Evolutionary conservation across 2,329 filamentous ascomycete species (phyloP), one percentile per base, ranked within the genome.

Genomic region (Eutypella sp.): DNA sequence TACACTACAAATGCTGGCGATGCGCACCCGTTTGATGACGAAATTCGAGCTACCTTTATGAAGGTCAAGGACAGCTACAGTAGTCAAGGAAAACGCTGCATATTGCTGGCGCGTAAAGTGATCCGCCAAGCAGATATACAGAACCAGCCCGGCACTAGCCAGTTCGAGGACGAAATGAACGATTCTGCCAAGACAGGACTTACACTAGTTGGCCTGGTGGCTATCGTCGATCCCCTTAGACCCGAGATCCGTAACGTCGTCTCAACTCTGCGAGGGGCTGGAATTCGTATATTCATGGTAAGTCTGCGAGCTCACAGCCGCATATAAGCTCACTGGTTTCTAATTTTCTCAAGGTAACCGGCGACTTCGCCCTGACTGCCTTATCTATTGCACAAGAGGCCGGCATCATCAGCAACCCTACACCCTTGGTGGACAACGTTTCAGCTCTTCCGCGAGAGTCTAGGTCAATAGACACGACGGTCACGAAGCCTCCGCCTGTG

Each of bases 271-370:
- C 77, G 85, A 11, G 72, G 78, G 1, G 87, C 87, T 4, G 84
- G 84, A 2, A 85, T 91, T 44, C 73, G 82, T n/a, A 81, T 89
- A 24, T 84, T 87, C 63, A 91, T 91, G 86, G 86, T 79, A 54
- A 56, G 58, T 37, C 5, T 16, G 10, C 13, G 1, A 29, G 13
- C 15, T 40, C 2, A 13, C 4, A 43, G 20, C 18, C 3, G 13
- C 10, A 27, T 38, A 2, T 27, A 3, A 15, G 19, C 16, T 41
- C 24, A 5, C 18, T 36, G 15, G 31, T 43, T 48, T 16, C 44
- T 16, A 31, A 44, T 42, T 20, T 45, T 23, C 41, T 53, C 13
- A 36, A 76, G 75, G 76, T 90, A 0, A 91, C 87, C 1, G 85
- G 87, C 9, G 87, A 91, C 58, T 89, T 87, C 60, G 82, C 83